Base-by-base conservation (phyloP, 306 rosid genomes). In the Astragalus glycyphyllos region DNA sequence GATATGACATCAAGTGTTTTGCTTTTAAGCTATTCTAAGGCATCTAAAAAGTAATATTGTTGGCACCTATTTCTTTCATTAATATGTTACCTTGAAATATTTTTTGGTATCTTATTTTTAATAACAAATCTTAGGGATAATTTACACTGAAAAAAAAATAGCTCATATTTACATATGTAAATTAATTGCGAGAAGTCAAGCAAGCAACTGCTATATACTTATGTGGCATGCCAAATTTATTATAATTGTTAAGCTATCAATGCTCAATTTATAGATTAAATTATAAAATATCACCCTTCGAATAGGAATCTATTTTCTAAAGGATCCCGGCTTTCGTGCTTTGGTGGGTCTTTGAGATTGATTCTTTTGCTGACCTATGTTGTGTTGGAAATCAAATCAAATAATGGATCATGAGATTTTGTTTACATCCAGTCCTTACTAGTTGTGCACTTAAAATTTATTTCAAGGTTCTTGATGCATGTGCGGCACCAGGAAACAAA, bases 401-500 rank as follows among this genome's bases (percentile, higher is more conserved):
- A 47, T 46, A 62, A 15, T 37, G 58, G 47, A 58, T 75, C 32
- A 1, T 17, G 44, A 51, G 42, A 48, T 15, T 60, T 12, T 4
- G 13, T 20, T 16, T 53, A 55, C 17, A 65, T 46, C 54, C 45
- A 61, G 59, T 12, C 47, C 47, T 75, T 49, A 38, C 58, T 17
- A 58, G 14, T 57, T 60, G 69, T 45, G 48, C 68, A 11, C 65
- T 72, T 69, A 12, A 31, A 69, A 63, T 78, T 71, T 83, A 62
- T 71, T 71, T 86, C 85, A 71, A 94, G 99, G 95, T 94, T 81
- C 85, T 94, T 66, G 96, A 91, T 84, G 97, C 96, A 61, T 89
- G 97, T 75, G 87, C 97, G 26, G 96, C 99, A 23, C 99, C 97
- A 7, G 97, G 99, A 73, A 94, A 94, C 86, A 94, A 91, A 83